Conservation (phyloP, 345 rosid species). For the Eucalyptus marginata region DNA sequence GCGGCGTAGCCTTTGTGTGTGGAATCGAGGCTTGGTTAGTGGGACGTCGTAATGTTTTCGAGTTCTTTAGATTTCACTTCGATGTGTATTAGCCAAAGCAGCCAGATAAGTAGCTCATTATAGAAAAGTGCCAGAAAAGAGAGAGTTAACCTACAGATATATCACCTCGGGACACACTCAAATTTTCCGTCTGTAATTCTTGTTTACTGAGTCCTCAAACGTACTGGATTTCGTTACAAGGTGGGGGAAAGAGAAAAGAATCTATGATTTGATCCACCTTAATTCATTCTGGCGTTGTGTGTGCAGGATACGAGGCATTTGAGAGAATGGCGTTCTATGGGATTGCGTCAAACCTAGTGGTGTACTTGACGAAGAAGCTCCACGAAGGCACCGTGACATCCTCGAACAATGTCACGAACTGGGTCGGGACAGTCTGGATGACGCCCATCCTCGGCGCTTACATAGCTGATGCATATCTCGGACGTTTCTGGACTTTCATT, state of each 20-base stretch:
- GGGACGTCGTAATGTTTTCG: background rate
- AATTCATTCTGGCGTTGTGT: background rate
- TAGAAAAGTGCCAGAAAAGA: background rate
- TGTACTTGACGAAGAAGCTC: constrained; percentile 29
- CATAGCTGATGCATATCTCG: constrained; percentile 51
- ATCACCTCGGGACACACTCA: background rate
- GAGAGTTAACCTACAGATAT: background rate
- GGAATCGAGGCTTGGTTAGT: background rate
- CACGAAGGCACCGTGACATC: constrained; percentile 57
- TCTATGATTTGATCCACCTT: background rate
- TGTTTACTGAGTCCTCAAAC: background rate
- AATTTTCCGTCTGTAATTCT: background rate
- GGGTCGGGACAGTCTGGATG: constrained; percentile 54
- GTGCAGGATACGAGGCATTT: constrained; percentile 44
- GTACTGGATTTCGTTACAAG: background rate
- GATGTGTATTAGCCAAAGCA: background rate
- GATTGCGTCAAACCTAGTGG: constrained; percentile 45
- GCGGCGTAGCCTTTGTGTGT: background rate
- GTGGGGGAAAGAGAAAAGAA: background rate
- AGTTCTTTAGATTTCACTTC: background rate
- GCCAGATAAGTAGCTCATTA: background rate
- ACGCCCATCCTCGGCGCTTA: constrained; percentile 49
- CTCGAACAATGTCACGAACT: constrained; percentile 53
- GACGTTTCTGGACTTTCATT: constrained; percentile 51
- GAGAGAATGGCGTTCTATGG: constrained; percentile 73